These are phyloP conservation scores for Pseudogymnoascus sp. DNA, from an alignment of 2,329 filamentous ascomycete species.

Conservation along the genomic window DNA sequence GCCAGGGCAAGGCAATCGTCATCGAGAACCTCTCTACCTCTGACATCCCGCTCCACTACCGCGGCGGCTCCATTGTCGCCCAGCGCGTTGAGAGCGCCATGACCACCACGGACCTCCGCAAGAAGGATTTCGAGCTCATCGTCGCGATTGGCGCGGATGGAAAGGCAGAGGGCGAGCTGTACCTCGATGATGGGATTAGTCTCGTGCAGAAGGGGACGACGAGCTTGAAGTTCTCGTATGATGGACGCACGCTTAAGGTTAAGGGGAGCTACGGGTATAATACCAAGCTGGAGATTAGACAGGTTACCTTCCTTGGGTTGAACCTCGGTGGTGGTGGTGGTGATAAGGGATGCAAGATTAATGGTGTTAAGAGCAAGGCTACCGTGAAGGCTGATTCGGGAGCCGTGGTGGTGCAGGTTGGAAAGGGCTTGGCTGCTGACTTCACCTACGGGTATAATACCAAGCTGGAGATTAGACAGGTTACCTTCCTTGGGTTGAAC, in stretches of 20 bases:
- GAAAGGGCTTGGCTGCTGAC: constrained; percentile 14
- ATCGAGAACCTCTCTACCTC: constrained; percentile 36
- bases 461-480: constrained; percentile 37
- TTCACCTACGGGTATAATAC: constrained; percentile 29
- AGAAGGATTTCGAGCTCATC: constrained; percentile 62
- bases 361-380: neutral
- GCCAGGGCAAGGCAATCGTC: constrained; percentile 34
- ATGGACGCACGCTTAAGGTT: constrained; percentile 42
- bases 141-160: constrained; percentile 58
- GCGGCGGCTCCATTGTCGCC: constrained; percentile 59
- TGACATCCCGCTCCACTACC: constrained; percentile 60
- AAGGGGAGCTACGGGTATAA: constrained; percentile 49
- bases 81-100: constrained; percentile 48
- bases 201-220: constrained; percentile 52
- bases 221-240: constrained; percentile 54
- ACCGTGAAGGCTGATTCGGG: constrained; percentile 10
- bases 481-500: constrained; percentile 43
- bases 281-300: constrained; percentile 37
- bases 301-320: constrained; percentile 43
- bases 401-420: constrained; percentile 14
- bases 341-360: constrained; percentile 10
- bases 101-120: constrained; percentile 57
- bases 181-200: constrained; percentile 70
- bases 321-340: constrained; percentile 9
- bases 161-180: constrained; percentile 59